Evolutionary conservation across 495 filamentous ascomycete species (phyloP), one percentile per base, ranked within the genome.

Genomic region (Bacidia gigantensis): DNA sequence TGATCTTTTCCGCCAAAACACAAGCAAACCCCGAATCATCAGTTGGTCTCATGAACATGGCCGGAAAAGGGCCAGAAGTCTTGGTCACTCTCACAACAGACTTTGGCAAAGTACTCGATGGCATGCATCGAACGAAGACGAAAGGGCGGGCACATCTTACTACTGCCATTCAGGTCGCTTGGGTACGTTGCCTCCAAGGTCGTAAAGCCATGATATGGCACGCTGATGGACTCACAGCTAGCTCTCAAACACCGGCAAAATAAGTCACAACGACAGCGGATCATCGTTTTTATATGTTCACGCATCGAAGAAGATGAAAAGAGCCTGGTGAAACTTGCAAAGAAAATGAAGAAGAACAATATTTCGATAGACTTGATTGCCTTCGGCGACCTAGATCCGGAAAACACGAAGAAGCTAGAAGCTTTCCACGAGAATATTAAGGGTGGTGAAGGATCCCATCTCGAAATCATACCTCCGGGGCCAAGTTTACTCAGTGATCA

Each of bases 241-340:
- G 92, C 92, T n/a, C 76, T 98, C 57, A 98, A 97, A 72, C 92
- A 98, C 67, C 83, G 92, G 32, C 88, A 95, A 68, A 95, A 98
- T 68, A 96, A 95, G 62, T 85, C 84, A 32, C 89, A 96, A 67
- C 79, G 83, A 46, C 88, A 94, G 74, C 86, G 92, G 55, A 94
- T 97, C 65, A 82, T 98, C 64, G 87, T 87, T 18, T 97, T 98
- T 69, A 87, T 86, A 46, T 96, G 92, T 74, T 90, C 86, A 2
- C 86, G 88, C 38, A 83, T 98, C 60, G 78, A 76, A 39, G 92
- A 98, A 65, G 81, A 84, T 57, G 84, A 96, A 68, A 89, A 89
- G 69, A 76, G 79, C 12, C 77, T 98, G 0, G 77, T 94, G 55
- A 89, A 87, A 64, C 78, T 97, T 11, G 89, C 90, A 12, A 93